Base-by-base conservation (phyloP, 192 early-diverging fungal species). In the Entomortierella beljakovae region DNA sequence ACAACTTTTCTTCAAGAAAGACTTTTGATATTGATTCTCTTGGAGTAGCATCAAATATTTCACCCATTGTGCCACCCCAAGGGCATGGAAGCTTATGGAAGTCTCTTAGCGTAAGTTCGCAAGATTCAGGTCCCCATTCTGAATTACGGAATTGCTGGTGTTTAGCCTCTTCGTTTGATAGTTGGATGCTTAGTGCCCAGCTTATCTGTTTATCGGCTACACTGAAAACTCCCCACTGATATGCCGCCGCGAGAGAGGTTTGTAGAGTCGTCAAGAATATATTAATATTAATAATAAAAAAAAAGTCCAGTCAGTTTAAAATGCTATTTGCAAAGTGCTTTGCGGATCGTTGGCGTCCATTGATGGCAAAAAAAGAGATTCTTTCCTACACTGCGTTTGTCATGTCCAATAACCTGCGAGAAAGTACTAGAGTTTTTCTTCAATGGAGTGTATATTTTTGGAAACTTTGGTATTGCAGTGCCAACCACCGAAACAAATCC, bases 1-100 rank as follows among this genome's bases (percentile, higher is more conserved):
- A 71, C 48, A 63, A 31, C 54, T 70, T 70, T 13, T 70, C 56
- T 33, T 71, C 70, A 13, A 71, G 6, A 26, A 48, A 71, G 18
- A 71, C 61, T 26, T 71, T 61, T 11, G 58, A 61, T 11, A 70
- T 70, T 31, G 46, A 50, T 2, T 62, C 46, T 37, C 50, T 62
- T 3, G 68, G 68, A 6, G 59, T 70, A 6, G 34, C 68, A 29
- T 62, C 58, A 20, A 70, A 43, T 20, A 70, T 26, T 0, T 70
- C 59, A 0, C 68, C 50, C 68, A 70, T 70, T 3, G 37, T 54
- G 0, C 62, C 42, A 10, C 68, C 68, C 3, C 25, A 48, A 1
- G 68, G 68, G 8, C 54, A 50, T 9, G 15, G 22, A 9, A 33
- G 42, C 8, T 54, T 35, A 18, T 20, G 20, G 11, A 70, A 35